phyloP scores from a whole-genome alignment of 2,329 filamentous ascomycete species.

The Monosporascus sp. region DNA sequence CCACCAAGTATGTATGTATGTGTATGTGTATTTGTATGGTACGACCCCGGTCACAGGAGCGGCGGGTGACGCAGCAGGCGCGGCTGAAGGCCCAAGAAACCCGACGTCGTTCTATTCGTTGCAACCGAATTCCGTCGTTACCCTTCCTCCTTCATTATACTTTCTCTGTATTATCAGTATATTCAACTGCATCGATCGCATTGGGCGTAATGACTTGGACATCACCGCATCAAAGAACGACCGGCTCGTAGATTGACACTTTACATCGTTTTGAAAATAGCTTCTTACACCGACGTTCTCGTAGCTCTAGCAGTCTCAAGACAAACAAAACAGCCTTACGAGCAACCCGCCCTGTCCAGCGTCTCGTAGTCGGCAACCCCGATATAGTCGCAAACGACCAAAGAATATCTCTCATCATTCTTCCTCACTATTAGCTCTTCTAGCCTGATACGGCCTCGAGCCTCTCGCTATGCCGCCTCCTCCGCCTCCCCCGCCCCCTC shows the following conservation, averaged over 20 bases:
- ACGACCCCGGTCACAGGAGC: too few species aligned
- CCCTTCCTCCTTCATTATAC: not conserved
- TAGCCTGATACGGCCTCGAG: not conserved
- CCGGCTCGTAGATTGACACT: too few species aligned
- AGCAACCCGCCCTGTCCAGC: not conserved
- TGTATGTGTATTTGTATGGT: too few species aligned
- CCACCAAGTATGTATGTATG: too few species aligned
- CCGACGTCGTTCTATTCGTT: not conserved
- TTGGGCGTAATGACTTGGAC: too few species aligned
- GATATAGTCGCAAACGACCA: not conserved
- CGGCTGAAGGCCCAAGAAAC: not conserved
- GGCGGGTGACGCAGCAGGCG: not conserved
- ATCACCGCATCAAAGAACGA: too few species aligned
- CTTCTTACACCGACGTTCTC: too few species aligned
- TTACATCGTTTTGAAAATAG: too few species aligned
- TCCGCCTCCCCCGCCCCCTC: conserved; percentile 67
- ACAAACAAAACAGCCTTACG: not conserved
- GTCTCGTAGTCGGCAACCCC: not conserved
- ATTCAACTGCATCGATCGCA: not conserved
- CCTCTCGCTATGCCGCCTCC: conserved; percentile 44
- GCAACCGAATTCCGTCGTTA: not conserved
- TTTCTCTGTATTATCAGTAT: not conserved
- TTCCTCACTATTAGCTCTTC: not conserved
- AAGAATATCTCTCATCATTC: not conserved
- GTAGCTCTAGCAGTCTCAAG: not conserved